Percentiles rank a stretch among this genome's conserved stretches.
phyloP scores from a whole-genome alignment of 441 rosid genomes.

The Oxalis stricta region DNA sequence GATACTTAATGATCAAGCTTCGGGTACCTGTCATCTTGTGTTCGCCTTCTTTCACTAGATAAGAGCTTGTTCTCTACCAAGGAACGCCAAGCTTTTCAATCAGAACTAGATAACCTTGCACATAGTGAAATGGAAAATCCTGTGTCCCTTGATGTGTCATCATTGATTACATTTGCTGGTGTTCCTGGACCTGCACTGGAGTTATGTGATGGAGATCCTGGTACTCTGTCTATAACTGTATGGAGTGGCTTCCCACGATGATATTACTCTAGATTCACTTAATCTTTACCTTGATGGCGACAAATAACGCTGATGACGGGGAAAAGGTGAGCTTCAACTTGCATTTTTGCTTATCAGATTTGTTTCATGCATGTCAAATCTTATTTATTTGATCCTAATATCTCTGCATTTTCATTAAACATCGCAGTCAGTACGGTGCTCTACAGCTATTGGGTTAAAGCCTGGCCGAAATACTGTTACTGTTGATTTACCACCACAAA shows the following conservation, averaged over 20 bases:
- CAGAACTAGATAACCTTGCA: conserved; percentile 79
- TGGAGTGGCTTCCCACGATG: conserved; percentile 99
- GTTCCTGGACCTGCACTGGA: conserved; percentile 77
- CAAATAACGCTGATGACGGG: conserved; percentile 81
- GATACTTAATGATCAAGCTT: conserved; percentile 81
- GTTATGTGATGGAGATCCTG: conserved; percentile 96
- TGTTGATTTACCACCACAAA: conserved; percentile 77
- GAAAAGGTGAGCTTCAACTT: conserved; percentile 48
- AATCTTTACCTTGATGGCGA: conserved; percentile 85
- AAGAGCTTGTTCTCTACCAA: conserved; percentile 69
- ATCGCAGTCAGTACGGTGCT: conserved; percentile 72
- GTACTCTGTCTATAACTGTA: conserved; percentile 66
- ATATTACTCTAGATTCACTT: conserved; percentile 88
- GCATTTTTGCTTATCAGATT: background rate
- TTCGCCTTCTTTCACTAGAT: conserved; percentile 80
- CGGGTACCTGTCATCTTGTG: conserved; percentile 94
- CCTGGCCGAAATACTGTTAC: conserved; percentile 67
- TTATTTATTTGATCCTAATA: conserved; percentile 1
- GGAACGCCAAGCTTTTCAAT: conserved; percentile 93
- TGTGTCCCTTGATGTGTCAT: conserved; percentile 91
- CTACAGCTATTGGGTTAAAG: conserved; percentile 49
- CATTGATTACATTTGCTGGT: conserved; percentile 90
- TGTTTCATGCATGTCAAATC: background rate
- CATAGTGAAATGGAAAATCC: conserved; percentile 92
- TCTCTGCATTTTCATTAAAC: conserved; percentile 13